Evolutionary conservation across 2,329 filamentous ascomycete species (phyloP).

Genomic region (Cordyceps javanica): DNA sequence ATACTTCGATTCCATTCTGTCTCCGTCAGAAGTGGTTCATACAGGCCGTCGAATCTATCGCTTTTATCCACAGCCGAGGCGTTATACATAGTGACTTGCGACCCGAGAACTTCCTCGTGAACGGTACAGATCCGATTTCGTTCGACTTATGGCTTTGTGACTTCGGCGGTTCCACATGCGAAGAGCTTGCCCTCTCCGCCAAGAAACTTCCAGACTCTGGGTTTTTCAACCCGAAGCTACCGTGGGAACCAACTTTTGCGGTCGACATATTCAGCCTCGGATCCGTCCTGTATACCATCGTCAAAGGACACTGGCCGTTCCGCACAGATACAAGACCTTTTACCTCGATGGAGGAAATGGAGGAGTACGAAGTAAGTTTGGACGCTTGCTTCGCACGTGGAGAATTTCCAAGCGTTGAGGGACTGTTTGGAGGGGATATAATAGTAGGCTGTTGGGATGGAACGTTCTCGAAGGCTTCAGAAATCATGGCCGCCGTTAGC

Average conservation of each 20-base stretch:
- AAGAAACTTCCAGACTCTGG: constrained; percentile 15
- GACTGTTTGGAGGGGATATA: constrained; percentile 2
- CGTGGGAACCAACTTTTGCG: constrained; percentile 4
- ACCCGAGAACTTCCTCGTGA: constrained; percentile 27
- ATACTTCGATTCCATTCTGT: neutral
- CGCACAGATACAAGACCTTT: constrained; percentile 2
- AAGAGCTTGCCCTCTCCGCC: constrained; percentile 19
- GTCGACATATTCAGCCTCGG: constrained; percentile 18
- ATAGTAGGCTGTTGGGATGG: too few relatives aligned
- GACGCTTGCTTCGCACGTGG: constrained; percentile 13
- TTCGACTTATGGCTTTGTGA: constrained; percentile 27
- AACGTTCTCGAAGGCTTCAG: too few relatives aligned
- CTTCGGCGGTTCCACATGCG: constrained; percentile 26
- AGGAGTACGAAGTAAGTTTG: constrained; percentile 14
- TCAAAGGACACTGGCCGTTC: constrained; percentile 17
- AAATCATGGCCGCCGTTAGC: too few relatives aligned
- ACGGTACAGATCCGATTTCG: constrained; percentile 16
- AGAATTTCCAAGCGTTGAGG: constrained; percentile 11
- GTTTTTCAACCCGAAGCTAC: constrained; percentile 16
- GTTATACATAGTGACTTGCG: constrained; percentile 29
- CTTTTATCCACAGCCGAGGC: constrained; percentile 24
- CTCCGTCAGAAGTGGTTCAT: constrained; percentile 19
- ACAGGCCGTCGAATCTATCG: constrained; percentile 25
- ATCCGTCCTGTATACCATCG: constrained; percentile 18
- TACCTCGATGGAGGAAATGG: constrained; percentile 13